Percentiles rank a stretch among this genome's conserved stretches.
phyloP scores from a whole-genome alignment of 225 moss, liverwort and hornwort genomes.

The Marchantia paleacea region DNA sequence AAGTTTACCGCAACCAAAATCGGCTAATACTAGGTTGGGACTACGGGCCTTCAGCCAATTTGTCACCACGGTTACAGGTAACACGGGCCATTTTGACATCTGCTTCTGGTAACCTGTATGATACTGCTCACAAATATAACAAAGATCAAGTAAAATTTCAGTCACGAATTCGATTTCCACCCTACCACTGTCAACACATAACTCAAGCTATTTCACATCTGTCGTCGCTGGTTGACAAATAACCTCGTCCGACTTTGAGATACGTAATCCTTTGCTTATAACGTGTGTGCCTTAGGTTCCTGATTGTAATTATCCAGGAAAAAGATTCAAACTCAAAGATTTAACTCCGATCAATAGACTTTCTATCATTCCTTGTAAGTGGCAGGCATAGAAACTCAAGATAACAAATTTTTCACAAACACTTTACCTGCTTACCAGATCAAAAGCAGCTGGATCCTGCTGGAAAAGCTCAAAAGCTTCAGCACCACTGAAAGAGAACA shows the following conservation, averaged over 20 bases:
- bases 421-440: conserved; percentile 55
- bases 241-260: background rate
- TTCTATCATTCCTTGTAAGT: background rate
- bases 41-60: conserved; percentile 66
- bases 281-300: no score
- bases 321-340: no score
- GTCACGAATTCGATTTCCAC: background rate
- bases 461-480: conserved; percentile 79
- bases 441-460: conserved; percentile 71
- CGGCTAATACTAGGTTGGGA: conserved; percentile 66
- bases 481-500: conserved; percentile 54
- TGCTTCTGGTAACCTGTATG: conserved; percentile 94
- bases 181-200: background rate
- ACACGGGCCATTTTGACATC: conserved; percentile 82
- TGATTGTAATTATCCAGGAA: no score
- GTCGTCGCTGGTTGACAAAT: background rate
- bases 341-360: no score
- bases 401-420: background rate
- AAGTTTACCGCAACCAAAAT: conserved; percentile 78
- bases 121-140: conserved; percentile 43
- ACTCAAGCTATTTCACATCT: background rate
- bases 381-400: background rate
- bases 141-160: background rate
- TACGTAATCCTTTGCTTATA: no score
- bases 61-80: conserved; percentile 65